Conservation (phyloP, 345 rosid genomes). For the Salix koriyanagi region DNA sequence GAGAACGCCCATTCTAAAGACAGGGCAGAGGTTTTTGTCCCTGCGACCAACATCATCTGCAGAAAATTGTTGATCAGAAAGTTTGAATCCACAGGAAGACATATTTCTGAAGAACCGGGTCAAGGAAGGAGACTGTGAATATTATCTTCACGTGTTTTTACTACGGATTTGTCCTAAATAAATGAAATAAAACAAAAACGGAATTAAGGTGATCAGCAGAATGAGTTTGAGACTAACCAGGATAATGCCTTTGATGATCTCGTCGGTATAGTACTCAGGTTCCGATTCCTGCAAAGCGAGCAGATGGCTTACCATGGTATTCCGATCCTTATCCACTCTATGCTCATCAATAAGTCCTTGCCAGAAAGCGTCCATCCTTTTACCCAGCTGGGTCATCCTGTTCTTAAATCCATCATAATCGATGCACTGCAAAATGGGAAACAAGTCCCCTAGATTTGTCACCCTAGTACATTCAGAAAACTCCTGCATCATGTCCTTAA, state of each 20-base stretch:
- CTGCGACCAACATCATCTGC: constrained; percentile 12
- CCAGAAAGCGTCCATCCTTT: constrained; percentile 34
- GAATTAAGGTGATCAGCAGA: background rate
- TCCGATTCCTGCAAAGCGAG: constrained; percentile 38
- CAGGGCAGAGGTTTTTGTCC: constrained; percentile 10
- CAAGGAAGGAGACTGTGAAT: no score
- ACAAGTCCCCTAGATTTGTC: constrained; percentile 38
- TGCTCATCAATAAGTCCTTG: constrained; percentile 49
- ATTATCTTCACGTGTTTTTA: background rate
- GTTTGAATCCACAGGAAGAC: background rate
- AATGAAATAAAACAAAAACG: no score
- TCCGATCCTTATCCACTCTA: constrained; percentile 8
- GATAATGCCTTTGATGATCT: constrained; percentile 41
- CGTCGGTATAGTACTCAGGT: constrained; percentile 42
- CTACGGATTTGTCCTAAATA: background rate
- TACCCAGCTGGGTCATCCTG: constrained; percentile 12
- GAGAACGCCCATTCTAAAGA: constrained; percentile 18
- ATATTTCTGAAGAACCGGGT: background rate
- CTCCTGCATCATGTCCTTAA: constrained; percentile 39
- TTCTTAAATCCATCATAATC: constrained; percentile 22
- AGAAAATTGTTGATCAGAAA: background rate
- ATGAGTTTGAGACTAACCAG: constrained; percentile 7
- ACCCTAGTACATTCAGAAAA: constrained; percentile 13
- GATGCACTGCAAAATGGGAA: constrained; percentile 41
- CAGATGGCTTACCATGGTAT: constrained; percentile 44